Evolutionary conservation across 495 filamentous ascomycete genomes (phyloP).

Genomic region (Penicillium bialowiezense): DNA sequence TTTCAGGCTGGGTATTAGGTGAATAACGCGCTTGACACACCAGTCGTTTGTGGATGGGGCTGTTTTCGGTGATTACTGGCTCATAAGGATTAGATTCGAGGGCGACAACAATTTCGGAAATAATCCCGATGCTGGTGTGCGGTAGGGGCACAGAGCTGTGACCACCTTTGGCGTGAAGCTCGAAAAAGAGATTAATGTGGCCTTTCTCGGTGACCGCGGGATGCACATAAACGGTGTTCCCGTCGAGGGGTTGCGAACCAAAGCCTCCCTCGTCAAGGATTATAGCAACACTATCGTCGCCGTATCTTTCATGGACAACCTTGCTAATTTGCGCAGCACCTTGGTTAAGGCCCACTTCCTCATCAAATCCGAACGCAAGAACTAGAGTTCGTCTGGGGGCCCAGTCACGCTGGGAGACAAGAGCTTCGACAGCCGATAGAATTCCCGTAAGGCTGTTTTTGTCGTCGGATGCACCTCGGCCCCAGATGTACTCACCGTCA

Average conservation of each 20-base stretch:
- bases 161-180: slow-evolving; percentile 53
- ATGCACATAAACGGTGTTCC: slow-evolving; percentile 47
- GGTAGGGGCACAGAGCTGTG: slow-evolving; percentile 55
- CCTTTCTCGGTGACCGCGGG: slow-evolving; percentile 57
- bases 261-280: slow-evolving; percentile 57
- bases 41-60: slow-evolving; percentile 12
- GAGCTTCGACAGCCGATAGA: slow-evolving; percentile 51
- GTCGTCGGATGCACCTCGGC: slow-evolving; percentile 56
- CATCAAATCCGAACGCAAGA: slow-evolving; percentile 60
- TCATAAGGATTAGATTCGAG: slow-evolving; percentile 54
- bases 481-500: slow-evolving; percentile 57
- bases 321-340: slow-evolving; percentile 47
- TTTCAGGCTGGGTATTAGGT: slow-evolving; percentile 8
- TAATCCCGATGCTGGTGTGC: slow-evolving; percentile 59
- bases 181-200: slow-evolving; percentile 51
- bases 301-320: slow-evolving; percentile 45
- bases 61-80: slow-evolving; percentile 9
- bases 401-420: slow-evolving; percentile 50
- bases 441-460: slow-evolving; percentile 59
- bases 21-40: slow-evolving; percentile 13
- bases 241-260: slow-evolving; percentile 40
- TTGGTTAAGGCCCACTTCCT: slow-evolving; percentile 52
- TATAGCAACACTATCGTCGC: slow-evolving; percentile 50
- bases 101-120: slow-evolving; percentile 52
- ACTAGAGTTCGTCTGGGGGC: slow-evolving; percentile 54